Evolutionary conservation across 805 yeast species (phyloP), one percentile per base, ranked within the genome.

Genomic region (Brettanomyces bruxellensis): DNA sequence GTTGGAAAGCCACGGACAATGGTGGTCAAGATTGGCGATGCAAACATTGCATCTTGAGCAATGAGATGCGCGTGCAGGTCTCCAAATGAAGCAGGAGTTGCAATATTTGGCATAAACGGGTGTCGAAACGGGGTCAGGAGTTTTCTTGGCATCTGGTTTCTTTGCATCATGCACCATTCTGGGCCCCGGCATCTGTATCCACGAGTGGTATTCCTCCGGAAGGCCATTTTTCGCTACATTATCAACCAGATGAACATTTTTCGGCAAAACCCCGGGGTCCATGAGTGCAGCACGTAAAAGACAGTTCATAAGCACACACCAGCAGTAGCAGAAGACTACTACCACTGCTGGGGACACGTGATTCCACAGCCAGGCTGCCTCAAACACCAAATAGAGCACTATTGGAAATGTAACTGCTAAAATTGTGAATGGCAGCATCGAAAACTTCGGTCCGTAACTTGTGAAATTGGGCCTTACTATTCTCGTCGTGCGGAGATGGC

Each of bases 51-150:
- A 86, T 3, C 69, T 68, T 1, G 81, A 70, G 56, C 95, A 86
- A 61, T 86, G 95, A 46, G 83, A 76, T 1, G 89, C 65, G 45
- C 95, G 64, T 1, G 89, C 86, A 8, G 88, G 83, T 52, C 91
- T 64, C 91, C 95, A 86, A 39, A 79, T 71, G 30, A 75, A 65
- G 56, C 95, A 86, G 0, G 82, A 71, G 1, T 73, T 44, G 48
- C 82, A 77, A 55, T 74, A 76, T 50, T 72, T 73, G 50, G 56
- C 64, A 56, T 72, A 69, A 61, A 45, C 69, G 47, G 53, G 18
- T 18, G 61, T 62, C 44, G 46, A 13, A 22, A 18, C 18, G 18
- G 18, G 18, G 18, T 18, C 18, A 18, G 18, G 18, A 18, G 18
- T 18, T 18, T 18, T 18, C 18, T 18, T 18, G 18, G 18, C 18